Base-by-base conservation (phyloP, 140 eudicot genomes). In the Ambrosia hybrid region DNA sequence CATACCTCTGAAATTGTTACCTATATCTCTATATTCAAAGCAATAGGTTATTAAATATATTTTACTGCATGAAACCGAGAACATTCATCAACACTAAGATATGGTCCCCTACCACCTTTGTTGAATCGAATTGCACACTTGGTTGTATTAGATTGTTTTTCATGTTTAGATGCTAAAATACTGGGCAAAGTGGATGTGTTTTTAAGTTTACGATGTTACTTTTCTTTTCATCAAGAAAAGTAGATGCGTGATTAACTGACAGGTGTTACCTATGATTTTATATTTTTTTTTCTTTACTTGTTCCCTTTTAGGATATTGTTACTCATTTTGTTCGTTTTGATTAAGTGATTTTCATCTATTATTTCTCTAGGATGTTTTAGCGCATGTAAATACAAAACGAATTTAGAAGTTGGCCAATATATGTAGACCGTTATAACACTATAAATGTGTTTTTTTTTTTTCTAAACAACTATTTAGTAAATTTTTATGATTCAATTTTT, bases 21-120 rank as follows among this genome's bases (percentile, higher is more conserved):
- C 41, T 14, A 58, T 71, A 71, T 63, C 75, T 45, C 80, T 57
- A 9, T 33, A 76, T 58, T 58, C 70, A 45, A 76, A 33, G 34
- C 69, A 67, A 67, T 36, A 3, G 37, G 64, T 26, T 2, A 64
- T 64, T 56, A 78, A 71, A 62, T 62, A 55, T 61, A 57, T 61
- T 49, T 60, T 43, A 39, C 39, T 71, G 67, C 72, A 71, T 78
- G 68, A 78, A 78, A 71, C 73, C 76, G 38, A 55, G 84, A 71
- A 75, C 80, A 66, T 79, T 79, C 78, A 79, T 66, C 65, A 57
- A 56, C 73, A 80, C 72, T 68, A 59, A 55, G 84, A 75, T 17
- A 80, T 80, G 84, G 84, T 80, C 84, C 84, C 84, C 84, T 80
- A 74, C 80, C 65, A 74, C 84, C 84, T 80, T 34, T 75, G 80